Percentiles rank a stretch among this genome's conserved stretches.
phyloP scores from a whole-genome alignment of 768 basidiomycete species.

The Austroboletus festivus region DNA sequence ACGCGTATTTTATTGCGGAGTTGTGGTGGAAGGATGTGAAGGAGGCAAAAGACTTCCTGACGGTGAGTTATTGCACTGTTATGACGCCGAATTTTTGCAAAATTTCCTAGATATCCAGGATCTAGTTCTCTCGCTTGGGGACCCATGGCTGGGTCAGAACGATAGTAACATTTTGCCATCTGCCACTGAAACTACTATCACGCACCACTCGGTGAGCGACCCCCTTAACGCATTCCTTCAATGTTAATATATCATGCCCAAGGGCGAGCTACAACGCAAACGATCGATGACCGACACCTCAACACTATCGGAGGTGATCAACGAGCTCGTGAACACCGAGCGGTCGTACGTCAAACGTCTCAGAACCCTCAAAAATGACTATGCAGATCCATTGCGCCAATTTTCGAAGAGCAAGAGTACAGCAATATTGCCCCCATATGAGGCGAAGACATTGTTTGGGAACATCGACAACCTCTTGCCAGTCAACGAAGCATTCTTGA shows the following conservation, averaged over 20 bases:
- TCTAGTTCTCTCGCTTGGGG: conserved; percentile 73
- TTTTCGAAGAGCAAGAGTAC: conserved; percentile 85
- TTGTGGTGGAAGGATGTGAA: conserved; percentile 83
- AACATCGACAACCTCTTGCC: conserved; percentile 88
- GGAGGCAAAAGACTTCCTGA: conserved; percentile 64
- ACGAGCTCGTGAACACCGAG: conserved; percentile 87
- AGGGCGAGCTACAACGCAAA: conserved; percentile 39
- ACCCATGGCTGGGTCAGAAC: conserved; percentile 52
- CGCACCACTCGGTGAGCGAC: conserved; percentile 43
- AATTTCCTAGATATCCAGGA: conserved; percentile 65
- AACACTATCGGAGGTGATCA: conserved; percentile 69
- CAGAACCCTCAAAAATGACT: conserved; percentile 77
- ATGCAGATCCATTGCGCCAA: conserved; percentile 85
- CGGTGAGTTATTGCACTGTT: conserved; percentile 40
- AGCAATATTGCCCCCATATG: conserved; percentile 83
- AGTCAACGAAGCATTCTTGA: conserved; percentile 85
- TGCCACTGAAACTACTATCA: conserved; percentile 35
- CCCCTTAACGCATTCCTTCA: not conserved
- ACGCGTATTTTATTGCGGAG: conserved; percentile 86
- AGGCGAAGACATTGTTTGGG: conserved; percentile 90
- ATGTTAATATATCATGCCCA: conserved; percentile 13
- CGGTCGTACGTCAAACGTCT: conserved; percentile 84
- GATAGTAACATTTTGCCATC: conserved; percentile 48
- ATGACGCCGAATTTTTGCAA: conserved; percentile 6
- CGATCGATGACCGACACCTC: conserved; percentile 63